These are phyloP conservation scores for Fusarium sarcochroum DNA, from an alignment of 2,329 filamentous ascomycete species.

Conservation along the genomic window DNA sequence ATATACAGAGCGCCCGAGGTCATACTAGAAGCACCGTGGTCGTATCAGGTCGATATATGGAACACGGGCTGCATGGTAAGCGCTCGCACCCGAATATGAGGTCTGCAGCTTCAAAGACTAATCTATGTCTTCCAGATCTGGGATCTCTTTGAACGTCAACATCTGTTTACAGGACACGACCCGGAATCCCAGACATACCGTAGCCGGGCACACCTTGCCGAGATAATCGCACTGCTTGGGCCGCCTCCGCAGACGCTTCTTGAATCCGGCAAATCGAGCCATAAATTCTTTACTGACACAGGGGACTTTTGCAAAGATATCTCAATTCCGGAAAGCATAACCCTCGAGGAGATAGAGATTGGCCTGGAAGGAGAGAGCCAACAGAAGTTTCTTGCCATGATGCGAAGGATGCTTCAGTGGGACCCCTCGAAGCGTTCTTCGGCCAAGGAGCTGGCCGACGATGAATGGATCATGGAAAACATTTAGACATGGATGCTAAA, in stretches of 20 bases:
- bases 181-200: conserved; percentile 56
- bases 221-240: conserved; percentile 63
- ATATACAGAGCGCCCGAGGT: conserved; percentile 62
- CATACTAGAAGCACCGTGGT: conserved; percentile 62
- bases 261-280: conserved; percentile 47
- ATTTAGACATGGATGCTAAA: background rate
- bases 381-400: conserved; percentile 52
- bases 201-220: conserved; percentile 62
- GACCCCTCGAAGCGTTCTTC: conserved; percentile 50
- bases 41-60: conserved; percentile 66
- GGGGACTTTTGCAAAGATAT: conserved; percentile 47
- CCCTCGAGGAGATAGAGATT: conserved; percentile 56
- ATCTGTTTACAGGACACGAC: conserved; percentile 60
- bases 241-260: conserved; percentile 56
- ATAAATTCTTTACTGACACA: conserved; percentile 57
- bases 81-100: background rate
- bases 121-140: conserved; percentile 56
- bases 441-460: conserved; percentile 49
- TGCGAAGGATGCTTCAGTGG: conserved; percentile 58
- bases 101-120: background rate
- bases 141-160: conserved; percentile 62
- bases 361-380: conserved; percentile 52
- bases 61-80: conserved; percentile 65
- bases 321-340: conserved; percentile 37
- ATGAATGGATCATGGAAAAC: conserved; percentile 50